Evolutionary conservation across 2,329 filamentous ascomycete genomes (phyloP).

Genomic region (Diplodia seriata): DNA sequence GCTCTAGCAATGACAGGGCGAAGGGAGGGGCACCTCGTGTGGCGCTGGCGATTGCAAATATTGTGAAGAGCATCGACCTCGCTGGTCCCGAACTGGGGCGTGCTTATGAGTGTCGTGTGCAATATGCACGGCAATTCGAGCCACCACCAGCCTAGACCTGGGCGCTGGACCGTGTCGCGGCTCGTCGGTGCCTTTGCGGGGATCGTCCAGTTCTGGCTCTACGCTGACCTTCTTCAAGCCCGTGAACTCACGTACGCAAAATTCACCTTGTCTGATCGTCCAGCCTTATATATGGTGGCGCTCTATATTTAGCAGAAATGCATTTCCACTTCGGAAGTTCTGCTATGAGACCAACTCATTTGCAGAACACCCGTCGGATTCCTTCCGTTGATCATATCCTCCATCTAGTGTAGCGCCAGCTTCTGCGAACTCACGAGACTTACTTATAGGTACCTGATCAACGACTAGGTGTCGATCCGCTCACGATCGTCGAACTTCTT

Average conservation of each 20-base stretch:
- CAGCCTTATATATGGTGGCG: background rate
- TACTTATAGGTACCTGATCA: background rate
- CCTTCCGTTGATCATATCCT: background rate
- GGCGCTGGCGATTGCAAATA: background rate
- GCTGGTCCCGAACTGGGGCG: background rate
- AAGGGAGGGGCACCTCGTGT: background rate
- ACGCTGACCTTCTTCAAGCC: background rate
- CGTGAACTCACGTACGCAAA: background rate
- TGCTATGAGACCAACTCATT: background rate
- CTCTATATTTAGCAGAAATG: background rate
- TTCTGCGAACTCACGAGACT: background rate
- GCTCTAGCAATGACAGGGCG: background rate
- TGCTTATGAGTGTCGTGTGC: background rate
- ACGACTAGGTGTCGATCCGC: background rate
- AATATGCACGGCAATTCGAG: background rate
- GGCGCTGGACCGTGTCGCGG: background rate
- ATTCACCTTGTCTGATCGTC: constrained; percentile 1
- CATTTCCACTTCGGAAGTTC: background rate
- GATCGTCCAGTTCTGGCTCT: background rate
- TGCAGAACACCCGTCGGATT: background rate
- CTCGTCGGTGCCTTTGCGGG: background rate
- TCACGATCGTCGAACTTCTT: background rate
- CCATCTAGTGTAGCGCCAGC: background rate
- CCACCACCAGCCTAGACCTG: background rate
- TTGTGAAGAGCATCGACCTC: background rate